Evolutionary conservation across 2,329 filamentous ascomycete genomes (phyloP).

Genomic region (Fusarium duplospermum): DNA sequence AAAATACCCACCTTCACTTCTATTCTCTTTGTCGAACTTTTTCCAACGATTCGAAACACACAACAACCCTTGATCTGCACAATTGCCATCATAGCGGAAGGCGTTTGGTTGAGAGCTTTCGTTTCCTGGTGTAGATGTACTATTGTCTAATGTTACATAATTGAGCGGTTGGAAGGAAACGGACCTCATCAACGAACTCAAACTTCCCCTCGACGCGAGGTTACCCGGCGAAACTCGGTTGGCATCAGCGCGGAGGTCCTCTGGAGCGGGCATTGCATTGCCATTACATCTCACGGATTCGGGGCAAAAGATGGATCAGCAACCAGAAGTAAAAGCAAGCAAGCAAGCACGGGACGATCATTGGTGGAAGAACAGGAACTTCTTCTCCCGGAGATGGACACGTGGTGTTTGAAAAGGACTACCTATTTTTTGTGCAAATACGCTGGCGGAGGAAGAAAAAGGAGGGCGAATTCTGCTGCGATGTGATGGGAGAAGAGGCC

Average conservation of each 20-base stretch:
- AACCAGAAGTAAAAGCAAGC: constrained; percentile 35
- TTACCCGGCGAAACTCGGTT: constrained; percentile 32
- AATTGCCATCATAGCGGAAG: constrained; percentile 64
- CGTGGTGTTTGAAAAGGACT: constrained; percentile 25
- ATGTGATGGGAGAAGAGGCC: constrained; percentile 1
- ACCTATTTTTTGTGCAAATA: constrained; percentile 19
- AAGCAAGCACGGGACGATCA: constrained; percentile 32
- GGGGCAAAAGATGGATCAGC: constrained; percentile 46
- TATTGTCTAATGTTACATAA: constrained; percentile 65
- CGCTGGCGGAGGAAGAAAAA: constrained; percentile 26
- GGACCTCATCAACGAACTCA: constrained; percentile 37
- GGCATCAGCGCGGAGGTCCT: constrained; percentile 29
- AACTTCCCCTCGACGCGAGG: constrained; percentile 39
- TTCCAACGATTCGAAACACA: constrained; percentile 46
- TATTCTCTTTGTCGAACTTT: constrained; percentile 47
- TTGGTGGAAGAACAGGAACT: constrained; percentile 36
- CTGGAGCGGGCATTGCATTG: constrained; percentile 45
- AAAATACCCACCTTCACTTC: constrained; percentile 53
- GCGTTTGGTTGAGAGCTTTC: constrained; percentile 64
- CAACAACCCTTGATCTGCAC: constrained; percentile 49
- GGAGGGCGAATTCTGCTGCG: not conserved
- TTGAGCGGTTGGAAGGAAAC: constrained; percentile 43
- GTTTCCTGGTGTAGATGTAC: constrained; percentile 63
- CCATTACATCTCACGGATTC: constrained; percentile 49
- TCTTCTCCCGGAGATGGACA: constrained; percentile 35